Evolutionary conservation across 2,329 filamentous ascomycete genomes (phyloP), one percentile per base, ranked within the genome.

Genomic region (Huntiella savannae): DNA sequence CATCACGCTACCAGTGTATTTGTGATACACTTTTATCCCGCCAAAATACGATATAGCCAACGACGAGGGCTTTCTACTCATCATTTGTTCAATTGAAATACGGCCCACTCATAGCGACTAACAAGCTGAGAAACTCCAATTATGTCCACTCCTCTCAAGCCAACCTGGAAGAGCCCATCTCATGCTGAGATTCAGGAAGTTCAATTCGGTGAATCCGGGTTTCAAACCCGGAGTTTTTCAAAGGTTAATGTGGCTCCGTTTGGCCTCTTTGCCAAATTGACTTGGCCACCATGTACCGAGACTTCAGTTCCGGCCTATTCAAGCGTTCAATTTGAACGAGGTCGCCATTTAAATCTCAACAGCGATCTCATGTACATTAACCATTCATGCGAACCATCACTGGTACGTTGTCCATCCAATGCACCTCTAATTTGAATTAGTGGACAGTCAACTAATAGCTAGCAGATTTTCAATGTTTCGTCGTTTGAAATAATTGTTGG

Each of bases 331-430:
- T 69, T 69, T 50, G 71, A 66, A 50, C 61, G 61, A 46, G 58
- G 71, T 52, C 62, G 61, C 48, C 76, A 80, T 57, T 59, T 79
- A 54, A 69, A 73, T 54, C 62, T 80, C 38, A 79, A 80, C 62
- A 77, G 71, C 54, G 75, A 79, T 55, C 57, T 80, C 55, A 58
- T 80, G 40, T 80, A 78, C 60, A 74, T 78, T 53, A 80, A 80
- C 59, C 76, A 80, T 60, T 76, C 71, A 4, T 80, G 76, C 59
- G 73, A 76, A 54, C 76, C 76, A 17, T 73, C 71, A 56, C 64
- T 80, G 50, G 73, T 77, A 51, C 64, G 71, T 33, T 15, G 3
- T n/a, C 38, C 8, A 32, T 22, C n/a, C 11, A 19, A 19, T 37
- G 4, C 12, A 35, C 32, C 33, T 28, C 3, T 4, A 22, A 4